Base-by-base conservation (phyloP, 352 stramenopile species). In the Pythium oligandrum region DNA sequence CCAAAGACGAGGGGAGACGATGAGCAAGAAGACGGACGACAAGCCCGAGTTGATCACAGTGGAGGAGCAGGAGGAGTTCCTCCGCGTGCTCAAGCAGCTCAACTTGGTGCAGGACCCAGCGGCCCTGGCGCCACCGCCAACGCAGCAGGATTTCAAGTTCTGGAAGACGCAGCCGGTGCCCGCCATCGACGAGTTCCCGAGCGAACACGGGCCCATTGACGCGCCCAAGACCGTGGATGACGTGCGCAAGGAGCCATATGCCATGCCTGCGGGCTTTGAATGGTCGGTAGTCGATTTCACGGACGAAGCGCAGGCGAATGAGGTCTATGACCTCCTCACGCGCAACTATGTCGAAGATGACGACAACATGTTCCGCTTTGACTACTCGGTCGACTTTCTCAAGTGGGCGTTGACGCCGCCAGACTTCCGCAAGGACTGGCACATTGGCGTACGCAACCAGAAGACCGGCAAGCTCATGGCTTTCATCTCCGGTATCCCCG, bases 311-410 rank as follows among this genome's bases (percentile, higher is more conserved):
- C 50, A 98, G 40, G 69, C 54, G 6, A 33, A 95, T 11, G 95
- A 99, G 70, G 75, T 99, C 7, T 99, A 99, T 68, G 89, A 93
- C 6, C 69, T 99, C 35, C 78, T 99, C 4, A 96, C 85, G 10
- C 78, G 96, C 58, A 99, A 99, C 72, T 99, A 99, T 64, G 97
- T 99, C 9, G 97, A 99, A 66, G 97, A 99, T 68, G 97, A 99
- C 67, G 96, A 98, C 73, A 83, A 78, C 60, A 96, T 98, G 63
- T 99, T 99, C 83, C 91, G 97, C 36, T 96, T 97, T 51, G 88
- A 95, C 60, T 97, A 97, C 64, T 90, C 79, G 33, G 59, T 83
- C 0, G 70, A 81, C n/a, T 95, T 96, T 42, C 60, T 97, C 32
- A 72, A 78, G 51, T 97, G 87, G 87, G 95, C 96, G 3, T 68